Base-by-base conservation (phyloP, 2,329 filamentous ascomycete genomes). In the Xylaria hypoxylon region DNA sequence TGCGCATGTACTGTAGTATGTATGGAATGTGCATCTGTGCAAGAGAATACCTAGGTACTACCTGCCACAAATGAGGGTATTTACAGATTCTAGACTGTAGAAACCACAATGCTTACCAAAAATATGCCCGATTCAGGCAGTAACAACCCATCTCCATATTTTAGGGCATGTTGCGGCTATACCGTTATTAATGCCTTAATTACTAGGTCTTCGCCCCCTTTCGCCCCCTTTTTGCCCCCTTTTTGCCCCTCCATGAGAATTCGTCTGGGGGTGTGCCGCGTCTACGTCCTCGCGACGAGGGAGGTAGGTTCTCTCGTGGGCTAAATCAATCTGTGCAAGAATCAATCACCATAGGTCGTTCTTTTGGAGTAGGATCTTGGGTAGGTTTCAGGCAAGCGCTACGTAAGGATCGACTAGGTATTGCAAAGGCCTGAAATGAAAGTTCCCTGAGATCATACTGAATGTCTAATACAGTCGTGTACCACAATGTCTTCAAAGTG, bases 31-130 rank as follows among this genome's bases (percentile, higher is more conserved):
- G 26, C 19, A 19, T 51, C 22, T 42, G 33, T 50, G 22, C 38
- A 33, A 24, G 10, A 31, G n/a, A 17, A 3, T 22, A n/a, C n/a
- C n/a, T n/a, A 17, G 38, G 38, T 17, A 19, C 52, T 33, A 13
- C 52, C 22, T 62, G 28, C 52, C 45, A 24, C 4, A 31, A 11
- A 45, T 31, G 58, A 65, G 52, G 38, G 22, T 3, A 44, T 62
- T 28, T 50, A 19, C 33, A 42, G n/a, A 45, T 45, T 47, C 28
- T 33, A 15, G 19, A 42, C 15, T 44, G 35, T 13, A 42, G 45
- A 40, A 40, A 40, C 40, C 24, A 31, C 45, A 38, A 15, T 38
- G 28, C 51, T 52, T 60, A 56, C 26, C 13, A 48, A 13, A 45
- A 24, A 19, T 17, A 15, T 55, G n/a, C n/a, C n/a, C n/a, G n/a